phyloP scores from a whole-genome alignment of 2,329 filamentous ascomycete species.

The Fusarium domesticum region DNA sequence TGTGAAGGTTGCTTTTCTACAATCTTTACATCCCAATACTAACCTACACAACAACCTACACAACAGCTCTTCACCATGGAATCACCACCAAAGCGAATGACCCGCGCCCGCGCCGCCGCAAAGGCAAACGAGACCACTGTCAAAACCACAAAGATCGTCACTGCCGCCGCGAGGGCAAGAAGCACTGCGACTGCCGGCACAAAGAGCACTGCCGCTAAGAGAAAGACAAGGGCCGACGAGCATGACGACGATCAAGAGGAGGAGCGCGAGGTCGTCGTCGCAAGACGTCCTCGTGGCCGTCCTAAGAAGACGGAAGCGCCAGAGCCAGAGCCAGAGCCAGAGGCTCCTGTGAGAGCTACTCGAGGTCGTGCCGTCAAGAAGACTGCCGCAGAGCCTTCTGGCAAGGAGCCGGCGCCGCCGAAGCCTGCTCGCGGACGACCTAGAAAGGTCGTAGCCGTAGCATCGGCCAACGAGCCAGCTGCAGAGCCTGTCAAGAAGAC shows the following conservation, averaged over 20 bases:
- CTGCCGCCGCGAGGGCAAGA: slow-evolving; percentile 49
- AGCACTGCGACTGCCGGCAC: slow-evolving; percentile 34
- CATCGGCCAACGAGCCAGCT: slow-evolving; percentile 24
- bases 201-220: slow-evolving; percentile 36
- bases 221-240: slow-evolving; percentile 56
- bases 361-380: slow-evolving; percentile 32
- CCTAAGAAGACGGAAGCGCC: slow-evolving; percentile 41
- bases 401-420: slow-evolving; percentile 26
- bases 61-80: slow-evolving; percentile 44
- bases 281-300: slow-evolving; percentile 43
- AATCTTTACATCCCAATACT: slow-evolving; percentile 22
- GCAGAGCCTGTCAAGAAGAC: slow-evolving; percentile 34
- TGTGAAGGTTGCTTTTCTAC: slow-evolving; percentile 25
- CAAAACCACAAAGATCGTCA: slow-evolving; percentile 46
- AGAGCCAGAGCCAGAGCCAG: slow-evolving; percentile 17
- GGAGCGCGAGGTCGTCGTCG: slow-evolving; percentile 29
- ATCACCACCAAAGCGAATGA: slow-evolving; percentile 59
- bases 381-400: slow-evolving; percentile 23
- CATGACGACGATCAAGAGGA: slow-evolving; percentile 47
- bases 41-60: slow-evolving; percentile 17
- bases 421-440: slow-evolving; percentile 44
- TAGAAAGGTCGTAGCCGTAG: slow-evolving; percentile 37
- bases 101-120: slow-evolving; percentile 48
- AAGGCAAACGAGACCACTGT: slow-evolving; percentile 38
- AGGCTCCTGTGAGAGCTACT: slow-evolving; percentile 27